Conservation (phyloP, 208 protist species). For the Angomonas deanei region DNA sequence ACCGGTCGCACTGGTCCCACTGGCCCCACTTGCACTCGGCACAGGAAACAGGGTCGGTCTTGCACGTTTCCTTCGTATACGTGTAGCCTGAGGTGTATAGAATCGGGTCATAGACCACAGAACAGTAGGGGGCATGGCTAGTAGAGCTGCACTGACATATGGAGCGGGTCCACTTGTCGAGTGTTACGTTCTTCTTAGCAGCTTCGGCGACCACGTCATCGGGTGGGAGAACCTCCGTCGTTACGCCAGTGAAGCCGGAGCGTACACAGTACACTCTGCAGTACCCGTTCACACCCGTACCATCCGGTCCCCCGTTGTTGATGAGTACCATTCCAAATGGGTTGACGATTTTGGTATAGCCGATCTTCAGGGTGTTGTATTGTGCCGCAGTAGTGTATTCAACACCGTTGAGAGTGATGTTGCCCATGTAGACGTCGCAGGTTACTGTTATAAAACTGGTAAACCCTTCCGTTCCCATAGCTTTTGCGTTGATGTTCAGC, state of each 20-base stretch:
- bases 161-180: not conserved
- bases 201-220: not conserved
- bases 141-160: not conserved
- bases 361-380: not conserved
- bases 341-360: not conserved
- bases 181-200: not conserved
- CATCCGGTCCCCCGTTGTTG: not conserved
- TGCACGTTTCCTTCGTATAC: not conserved
- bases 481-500: not conserved
- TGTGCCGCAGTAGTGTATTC: not conserved
- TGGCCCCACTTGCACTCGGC: not conserved
- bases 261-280: not conserved
- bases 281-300: not conserved
- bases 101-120: not conserved
- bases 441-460: too few relatives aligned
- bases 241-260: not conserved
- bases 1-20: not conserved
- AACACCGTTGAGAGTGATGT: constrained; percentile 2
- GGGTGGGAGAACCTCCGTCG: not conserved
- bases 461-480: not conserved
- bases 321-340: not conserved
- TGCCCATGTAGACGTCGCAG: not conserved
- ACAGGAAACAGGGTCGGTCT: not conserved
- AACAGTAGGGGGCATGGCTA: not conserved
- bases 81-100: not conserved